A percentile compares a stretch with the other conserved stretches of the same genome.
Conservation (phyloP, 148 eudicot species). For the Vaccinium corymbosum region DNA sequence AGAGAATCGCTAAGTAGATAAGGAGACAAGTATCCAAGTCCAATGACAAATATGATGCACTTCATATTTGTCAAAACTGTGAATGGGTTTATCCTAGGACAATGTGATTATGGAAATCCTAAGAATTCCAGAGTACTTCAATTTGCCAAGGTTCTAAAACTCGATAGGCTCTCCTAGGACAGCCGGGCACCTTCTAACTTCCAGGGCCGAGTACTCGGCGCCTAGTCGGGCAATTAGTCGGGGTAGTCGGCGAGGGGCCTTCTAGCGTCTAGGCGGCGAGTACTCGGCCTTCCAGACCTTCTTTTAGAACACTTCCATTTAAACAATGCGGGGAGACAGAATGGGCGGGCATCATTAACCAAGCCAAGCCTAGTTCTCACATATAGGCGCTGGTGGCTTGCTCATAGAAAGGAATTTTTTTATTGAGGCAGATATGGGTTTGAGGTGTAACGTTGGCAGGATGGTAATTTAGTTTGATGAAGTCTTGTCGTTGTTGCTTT, state of each 20-base stretch:
- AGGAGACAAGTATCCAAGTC: no score
- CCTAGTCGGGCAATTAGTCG: no score
- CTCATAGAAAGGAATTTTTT: neutral
- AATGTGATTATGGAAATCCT: neutral
- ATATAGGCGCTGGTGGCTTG: neutral
- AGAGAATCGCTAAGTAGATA: no score
- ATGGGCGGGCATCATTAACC: neutral
- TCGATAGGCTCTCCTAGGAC: no score
- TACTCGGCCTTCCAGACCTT: no score
- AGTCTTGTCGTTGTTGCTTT: neutral
- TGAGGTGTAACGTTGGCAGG: neutral
- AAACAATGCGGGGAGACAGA: neutral
- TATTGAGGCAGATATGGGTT: neutral
- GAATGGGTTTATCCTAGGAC: conserved; percentile 5
- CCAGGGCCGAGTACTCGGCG: no score
- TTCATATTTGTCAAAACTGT: neutral
- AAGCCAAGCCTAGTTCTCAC: neutral
- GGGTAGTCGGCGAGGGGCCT: no score
- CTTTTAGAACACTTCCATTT: neutral
- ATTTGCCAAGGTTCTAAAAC: no score
- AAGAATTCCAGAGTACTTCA: neutral
- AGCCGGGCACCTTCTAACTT: no score
- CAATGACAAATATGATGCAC: no score
- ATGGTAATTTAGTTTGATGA: conserved; percentile 4
- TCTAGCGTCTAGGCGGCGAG: no score